Base-by-base conservation (phyloP, 2,329 filamentous ascomycete genomes). In the Huntiella moniliformis region DNA sequence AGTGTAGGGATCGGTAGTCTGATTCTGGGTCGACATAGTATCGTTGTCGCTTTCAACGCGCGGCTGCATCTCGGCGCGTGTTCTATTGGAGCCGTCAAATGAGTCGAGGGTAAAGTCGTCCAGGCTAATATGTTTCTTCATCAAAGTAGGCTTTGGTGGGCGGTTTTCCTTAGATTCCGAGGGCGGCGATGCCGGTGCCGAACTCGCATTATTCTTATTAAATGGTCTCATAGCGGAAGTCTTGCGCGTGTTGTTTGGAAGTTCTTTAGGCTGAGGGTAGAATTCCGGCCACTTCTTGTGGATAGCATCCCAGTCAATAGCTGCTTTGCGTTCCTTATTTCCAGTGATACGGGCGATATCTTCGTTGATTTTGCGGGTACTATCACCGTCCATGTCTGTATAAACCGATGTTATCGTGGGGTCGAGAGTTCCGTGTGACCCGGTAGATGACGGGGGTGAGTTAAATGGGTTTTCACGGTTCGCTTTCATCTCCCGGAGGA, bases 361-460 rank as follows among this genome's bases (percentile, higher is more conserved):
- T 44, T 70, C 64, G 53, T 68, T 65, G 36, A 71, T 60, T 47
- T 61, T 62, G 47, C 67, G 66, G 36, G 69, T 72, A 28, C 68
- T 71, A 56, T 73, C 70, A 56, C 64, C 67, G 49, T 71, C 68
- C 34, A 66, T 67, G 47, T 66, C 65, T 47, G 68, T 66, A 50
- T 71, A 69, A 53, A 73, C 60, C 37, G 69, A 67, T 34, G 70
- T 71, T 44, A 66, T 55, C 39, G 69, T 73, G 45, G 67, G 65
- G 54, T 67, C 71, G 51, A 73, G 63, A 50, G 69, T 71, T 56
- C 70, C 70, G 58, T 73, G 70, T 44, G 68, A 70, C 46, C 70
- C 70, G 28, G 70, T 73, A 5, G 70, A 74, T 5, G 70, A 72
- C 15, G 70, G 70, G 4, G 71, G 71, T 15, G 70, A 73, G 58